These are phyloP conservation scores for Hydnomerulius pinastri DNA, from an alignment of 768 basidiomycete species.

Conservation along the genomic window DNA sequence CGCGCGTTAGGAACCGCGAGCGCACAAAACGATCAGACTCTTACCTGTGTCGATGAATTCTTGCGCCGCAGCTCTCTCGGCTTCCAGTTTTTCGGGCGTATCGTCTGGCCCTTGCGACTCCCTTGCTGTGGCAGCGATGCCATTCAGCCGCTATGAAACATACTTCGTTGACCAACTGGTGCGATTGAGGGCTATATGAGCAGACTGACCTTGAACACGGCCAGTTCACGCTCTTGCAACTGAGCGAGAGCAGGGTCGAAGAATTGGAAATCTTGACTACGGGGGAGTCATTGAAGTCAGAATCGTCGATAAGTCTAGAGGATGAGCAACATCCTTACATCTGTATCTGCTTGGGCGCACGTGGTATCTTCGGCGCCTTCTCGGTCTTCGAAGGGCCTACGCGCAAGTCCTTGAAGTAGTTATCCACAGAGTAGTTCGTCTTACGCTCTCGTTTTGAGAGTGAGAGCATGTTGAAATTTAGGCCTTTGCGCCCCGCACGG, in stretches of 20 bases:
- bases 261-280: conserved; percentile 98
- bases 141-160: conserved; percentile 55
- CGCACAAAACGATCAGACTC: neutral
- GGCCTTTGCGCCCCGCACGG: conserved; percentile 67
- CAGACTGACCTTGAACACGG: conserved; percentile 66
- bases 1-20: neutral
- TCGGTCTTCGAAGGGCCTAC: conserved; percentile 76
- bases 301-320: too few relatives aligned
- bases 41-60: conserved; percentile 85
- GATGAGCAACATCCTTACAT: conserved; percentile 58
- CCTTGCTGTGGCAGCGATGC: conserved; percentile 61
- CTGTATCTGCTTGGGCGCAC: conserved; percentile 85
- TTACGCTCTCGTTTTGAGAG: conserved; percentile 94
- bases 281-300: too few relatives aligned
- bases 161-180: neutral
- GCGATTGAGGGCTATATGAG: neutral
- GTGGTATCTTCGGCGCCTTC: conserved; percentile 80
- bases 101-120: conserved; percentile 73
- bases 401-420: conserved; percentile 92
- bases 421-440: conserved; percentile 91
- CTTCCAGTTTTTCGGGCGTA: conserved; percentile 82
- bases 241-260: conserved; percentile 79
- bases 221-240: conserved; percentile 85
- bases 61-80: conserved; percentile 77
- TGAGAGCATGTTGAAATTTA: conserved; percentile 79